Evolutionary conservation across 306 rosid genomes (phyloP), one percentile per base, ranked within the genome.

Genomic region (Medicago lupulina): DNA sequence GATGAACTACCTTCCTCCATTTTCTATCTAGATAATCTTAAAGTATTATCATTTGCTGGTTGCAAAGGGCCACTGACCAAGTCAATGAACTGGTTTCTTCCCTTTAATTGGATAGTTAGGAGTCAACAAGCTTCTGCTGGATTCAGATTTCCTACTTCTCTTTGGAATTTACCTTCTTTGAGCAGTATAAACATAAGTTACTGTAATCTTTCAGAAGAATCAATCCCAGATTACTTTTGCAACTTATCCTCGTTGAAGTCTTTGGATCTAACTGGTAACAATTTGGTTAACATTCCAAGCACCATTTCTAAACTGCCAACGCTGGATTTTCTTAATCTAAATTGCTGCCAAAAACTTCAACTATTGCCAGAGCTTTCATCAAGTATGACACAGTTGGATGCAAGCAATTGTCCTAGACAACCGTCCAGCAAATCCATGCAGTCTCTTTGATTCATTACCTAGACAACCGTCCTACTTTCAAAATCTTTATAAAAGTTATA

Each of bases 1-100:
- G 43, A 66, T 72, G 82, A 77, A 54, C 53, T 82, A 49, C 85
- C 82, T 49, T 79, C 83, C 54, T 79, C 49, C 19, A 9, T 78
- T 17, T 23, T 70, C 47, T 8, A 11, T 77, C 66, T 74, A 34
- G 67, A 63, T 46, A 79, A 50, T 1, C 60, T 83, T 10, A 14
- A 13, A 40, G 15, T 9, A 34, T 17, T 83, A 2, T 83, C 81
- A 65, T 63, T 83, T 71, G 36, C 71, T 18, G 79, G 79, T 1
- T 79, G 67, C 41, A 75, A 49, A 57, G 81, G 61, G 16, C 15
- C 62, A 44, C 41, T 67, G 10, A 69, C 77, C 7, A 70, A 78
- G 36, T 74, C 80, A 21, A 6, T 4, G 61, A 44, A 47, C 63
- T 49, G 21, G 18, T 58, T 77, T 59, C 5, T 47, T 62, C 80